These are phyloP conservation scores for Nematodospora anomalae DNA, from an alignment of 1,139 yeast species.

Conservation along the genomic window DNA sequence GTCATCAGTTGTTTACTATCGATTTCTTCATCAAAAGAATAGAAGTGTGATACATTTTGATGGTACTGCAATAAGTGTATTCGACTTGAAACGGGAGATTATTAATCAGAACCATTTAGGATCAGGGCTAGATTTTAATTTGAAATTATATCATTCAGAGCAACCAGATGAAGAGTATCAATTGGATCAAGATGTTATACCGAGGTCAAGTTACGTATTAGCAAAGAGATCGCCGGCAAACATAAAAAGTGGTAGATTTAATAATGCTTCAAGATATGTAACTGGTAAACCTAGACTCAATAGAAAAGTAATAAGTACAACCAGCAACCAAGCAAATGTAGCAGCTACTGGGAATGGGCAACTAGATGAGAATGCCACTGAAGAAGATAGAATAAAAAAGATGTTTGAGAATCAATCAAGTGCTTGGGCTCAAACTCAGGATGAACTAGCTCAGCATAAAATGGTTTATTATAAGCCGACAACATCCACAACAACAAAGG, in stretches of 20 bases:
- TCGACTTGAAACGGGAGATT: slow-evolving; percentile 90
- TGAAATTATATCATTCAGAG: slow-evolving; percentile 58
- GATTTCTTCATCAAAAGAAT: slow-evolving; percentile 81
- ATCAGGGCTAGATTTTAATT: slow-evolving; percentile 80
- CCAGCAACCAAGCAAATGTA: slow-evolving; percentile 17
- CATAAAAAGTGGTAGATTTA: slow-evolving; percentile 58
- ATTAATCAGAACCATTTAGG: slow-evolving; percentile 79
- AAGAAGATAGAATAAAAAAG: slow-evolving; percentile 83
- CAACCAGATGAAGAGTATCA: slow-evolving; percentile 83
- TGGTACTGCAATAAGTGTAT: slow-evolving; percentile 94
- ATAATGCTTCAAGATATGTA: slow-evolving; percentile 77
- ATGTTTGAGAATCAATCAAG: slow-evolving; percentile 93
- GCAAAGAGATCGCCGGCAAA: slow-evolving; percentile 78
- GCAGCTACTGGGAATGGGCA: slow-evolving; percentile 10
- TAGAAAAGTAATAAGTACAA: slow-evolving; percentile 28
- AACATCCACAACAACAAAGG: slow-evolving; percentile 31
- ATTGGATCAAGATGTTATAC: slow-evolving; percentile 85
- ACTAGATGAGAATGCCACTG: slow-evolving; percentile 50
- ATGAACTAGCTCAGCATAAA: slow-evolving; percentile 77
- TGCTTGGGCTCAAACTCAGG: slow-evolving; percentile 95
- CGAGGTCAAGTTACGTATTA: slow-evolving; percentile 81
- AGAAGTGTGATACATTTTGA: slow-evolving; percentile 84
- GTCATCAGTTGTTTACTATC: slow-evolving; percentile 90
- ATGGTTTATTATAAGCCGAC: slow-evolving; percentile 57
- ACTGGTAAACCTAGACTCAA: slow-evolving; percentile 74